Conservation (phyloP, 106 monocot species). For the Agapanthus africanus region DNA sequence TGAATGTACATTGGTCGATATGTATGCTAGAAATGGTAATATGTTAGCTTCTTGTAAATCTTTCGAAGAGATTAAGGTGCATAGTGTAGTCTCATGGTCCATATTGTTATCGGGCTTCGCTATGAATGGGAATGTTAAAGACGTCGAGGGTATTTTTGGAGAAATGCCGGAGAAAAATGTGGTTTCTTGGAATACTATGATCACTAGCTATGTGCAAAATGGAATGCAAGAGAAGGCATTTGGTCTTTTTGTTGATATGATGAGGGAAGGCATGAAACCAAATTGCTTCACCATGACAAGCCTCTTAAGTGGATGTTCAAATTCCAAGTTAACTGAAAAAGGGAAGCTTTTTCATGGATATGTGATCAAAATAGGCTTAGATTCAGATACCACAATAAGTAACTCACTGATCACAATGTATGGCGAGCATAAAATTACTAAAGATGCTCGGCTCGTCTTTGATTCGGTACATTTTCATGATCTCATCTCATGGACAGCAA, state of each 20-base stretch:
- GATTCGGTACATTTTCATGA: conserved; percentile 17
- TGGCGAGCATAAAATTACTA: conserved; percentile 17
- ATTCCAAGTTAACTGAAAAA: not conserved
- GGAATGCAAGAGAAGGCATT: conserved; percentile 25
- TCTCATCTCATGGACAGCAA: conserved; percentile 32
- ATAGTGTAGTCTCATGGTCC: conserved; percentile 21
- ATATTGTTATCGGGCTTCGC: conserved; percentile 21
- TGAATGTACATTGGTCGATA: conserved; percentile 27
- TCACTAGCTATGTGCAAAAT: conserved; percentile 27
- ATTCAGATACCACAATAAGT: conserved; percentile 11
- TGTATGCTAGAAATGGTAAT: conserved; percentile 24
- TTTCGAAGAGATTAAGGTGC: conserved; percentile 19
- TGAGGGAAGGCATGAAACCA: conserved; percentile 14
- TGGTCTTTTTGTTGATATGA: conserved; percentile 23
- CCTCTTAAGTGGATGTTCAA: conserved; percentile 24
- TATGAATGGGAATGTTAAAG: conserved; percentile 24
- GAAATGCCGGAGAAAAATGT: conserved; percentile 6
- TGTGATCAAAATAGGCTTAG: conserved; percentile 23
- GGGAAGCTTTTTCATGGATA: conserved; percentile 22
- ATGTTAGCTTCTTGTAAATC: conserved; percentile 12
- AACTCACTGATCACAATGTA: conserved; percentile 40
- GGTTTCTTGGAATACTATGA: conserved; percentile 30
- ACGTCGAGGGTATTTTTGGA: too few species aligned
- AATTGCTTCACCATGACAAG: conserved; percentile 33
- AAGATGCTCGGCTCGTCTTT: conserved; percentile 22